These are phyloP conservation scores for Baorangia bicolor DNA, from an alignment of 768 basidiomycete genomes.

Conservation along the genomic window DNA sequence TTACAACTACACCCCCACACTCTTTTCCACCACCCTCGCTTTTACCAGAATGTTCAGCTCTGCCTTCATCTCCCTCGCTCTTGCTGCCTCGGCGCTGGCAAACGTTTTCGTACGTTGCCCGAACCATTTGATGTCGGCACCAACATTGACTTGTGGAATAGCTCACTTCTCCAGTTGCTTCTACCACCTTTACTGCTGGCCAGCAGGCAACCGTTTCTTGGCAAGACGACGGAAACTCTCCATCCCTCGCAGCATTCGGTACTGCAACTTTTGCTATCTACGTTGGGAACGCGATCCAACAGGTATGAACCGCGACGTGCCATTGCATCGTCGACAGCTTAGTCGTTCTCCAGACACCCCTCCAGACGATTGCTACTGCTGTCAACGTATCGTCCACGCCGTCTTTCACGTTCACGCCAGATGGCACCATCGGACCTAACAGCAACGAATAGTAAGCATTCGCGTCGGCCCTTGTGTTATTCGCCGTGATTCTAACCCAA, in stretches of 20 bases:
- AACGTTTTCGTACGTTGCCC: slow-evolving; percentile 52
- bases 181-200: slow-evolving; percentile 50
- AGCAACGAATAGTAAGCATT: slow-evolving; percentile 51
- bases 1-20: slow-evolving; percentile 18
- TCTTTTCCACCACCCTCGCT: slow-evolving; percentile 22
- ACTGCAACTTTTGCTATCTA: slow-evolving; percentile 55
- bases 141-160: slow-evolving; percentile 27
- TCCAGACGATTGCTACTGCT: slow-evolving; percentile 50
- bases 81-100: slow-evolving; percentile 54
- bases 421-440: slow-evolving; percentile 54
- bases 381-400: slow-evolving; percentile 52
- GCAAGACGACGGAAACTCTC: slow-evolving; percentile 52
- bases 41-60: slow-evolving; percentile 50
- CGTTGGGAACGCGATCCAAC: slow-evolving; percentile 56
- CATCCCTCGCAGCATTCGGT: slow-evolving; percentile 54
- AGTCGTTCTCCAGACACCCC: slow-evolving; percentile 41
- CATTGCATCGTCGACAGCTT: not conserved
- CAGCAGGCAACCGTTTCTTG: slow-evolving; percentile 51
- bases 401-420: slow-evolving; percentile 51
- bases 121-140: not conserved
- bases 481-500: not conserved
- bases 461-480: too few relatives aligned
- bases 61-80: slow-evolving; percentile 46
- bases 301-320: slow-evolving; percentile 41
- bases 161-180: slow-evolving; percentile 56